Conservation (phyloP, 2,329 filamentous ascomycete genomes). For the Beauveria brongniartii region DNA sequence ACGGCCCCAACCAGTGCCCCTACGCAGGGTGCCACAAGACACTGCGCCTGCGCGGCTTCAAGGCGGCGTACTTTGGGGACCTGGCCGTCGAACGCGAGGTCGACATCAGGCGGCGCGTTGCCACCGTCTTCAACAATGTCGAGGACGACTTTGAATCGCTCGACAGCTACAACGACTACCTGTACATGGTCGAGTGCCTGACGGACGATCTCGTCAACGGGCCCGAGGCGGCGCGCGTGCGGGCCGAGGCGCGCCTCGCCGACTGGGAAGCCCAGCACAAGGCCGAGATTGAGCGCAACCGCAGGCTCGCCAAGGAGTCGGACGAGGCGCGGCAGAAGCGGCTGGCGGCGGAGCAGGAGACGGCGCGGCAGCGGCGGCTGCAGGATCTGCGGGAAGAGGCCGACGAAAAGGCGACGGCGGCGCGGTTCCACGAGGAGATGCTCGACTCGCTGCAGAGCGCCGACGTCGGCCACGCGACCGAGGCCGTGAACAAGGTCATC, state of each 20-base stretch:
- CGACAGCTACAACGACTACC: constrained; percentile 82
- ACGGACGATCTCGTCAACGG: constrained; percentile 80
- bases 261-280: constrained; percentile 68
- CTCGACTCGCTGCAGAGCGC: constrained; percentile 61
- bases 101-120: constrained; percentile 77
- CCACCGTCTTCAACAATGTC: constrained; percentile 73
- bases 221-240: constrained; percentile 51
- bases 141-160: constrained; percentile 88
- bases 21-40: constrained; percentile 84
- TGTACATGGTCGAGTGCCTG: constrained; percentile 84
- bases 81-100: constrained; percentile 85
- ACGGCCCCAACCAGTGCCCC: constrained; percentile 85
- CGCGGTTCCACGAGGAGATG: constrained; percentile 58
- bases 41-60: constrained; percentile 75
- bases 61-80: constrained; percentile 83
- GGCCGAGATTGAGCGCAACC: constrained; percentile 57
- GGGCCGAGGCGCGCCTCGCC: constrained; percentile 36
- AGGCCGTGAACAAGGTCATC: constrained; percentile 51
- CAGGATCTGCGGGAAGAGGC: constrained; percentile 61
- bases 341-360: constrained; percentile 59
- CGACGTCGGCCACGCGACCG: constrained; percentile 50
- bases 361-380: constrained; percentile 49
- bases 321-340: constrained; percentile 44
- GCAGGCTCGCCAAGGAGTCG: constrained; percentile 44
- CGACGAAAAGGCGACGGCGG: constrained; percentile 57